A percentile compares a stretch with the other conserved stretches of the same genome.
These are phyloP conservation scores for Barnettozyma sucrosica DNA, from an alignment of 805 yeast genomes.

Conservation along the genomic window DNA sequence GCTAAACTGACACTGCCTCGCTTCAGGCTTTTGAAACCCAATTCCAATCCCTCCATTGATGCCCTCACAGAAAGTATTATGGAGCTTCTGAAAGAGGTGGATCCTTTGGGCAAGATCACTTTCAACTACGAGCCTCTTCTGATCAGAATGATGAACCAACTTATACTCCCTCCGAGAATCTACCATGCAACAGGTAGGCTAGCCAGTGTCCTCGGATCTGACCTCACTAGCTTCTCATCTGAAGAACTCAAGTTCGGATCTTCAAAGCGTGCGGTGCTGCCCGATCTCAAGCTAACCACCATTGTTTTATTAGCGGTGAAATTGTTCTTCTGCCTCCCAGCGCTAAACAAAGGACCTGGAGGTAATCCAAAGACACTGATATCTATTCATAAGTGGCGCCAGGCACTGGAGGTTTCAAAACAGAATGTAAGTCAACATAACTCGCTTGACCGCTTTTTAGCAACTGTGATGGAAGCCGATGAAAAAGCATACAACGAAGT, in stretches of 20 bases:
- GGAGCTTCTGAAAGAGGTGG: not conserved
- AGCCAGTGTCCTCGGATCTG: slow-evolving; percentile 19
- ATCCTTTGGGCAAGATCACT: not conserved
- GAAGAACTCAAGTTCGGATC: not conserved
- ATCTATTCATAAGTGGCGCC: slow-evolving; percentile 17
- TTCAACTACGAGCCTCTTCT: slow-evolving; percentile 35
- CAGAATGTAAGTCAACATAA: slow-evolving; percentile 5
- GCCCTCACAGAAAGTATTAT: slow-evolving; percentile 1
- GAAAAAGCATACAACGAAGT: slow-evolving; percentile 31
- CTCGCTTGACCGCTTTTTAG: slow-evolving; percentile 10
- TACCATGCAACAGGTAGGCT: slow-evolving; percentile 31
- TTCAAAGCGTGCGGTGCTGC: slow-evolving; percentile 31
- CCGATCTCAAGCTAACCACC: slow-evolving; percentile 19
- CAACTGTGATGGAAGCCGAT: slow-evolving; percentile 13
- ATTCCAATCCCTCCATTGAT: slow-evolving; percentile 12
- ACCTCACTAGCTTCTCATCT: not conserved
- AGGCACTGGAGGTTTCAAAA: slow-evolving; percentile 18
- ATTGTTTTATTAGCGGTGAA: slow-evolving; percentile 16
- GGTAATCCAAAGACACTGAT: not conserved
- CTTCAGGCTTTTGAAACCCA: slow-evolving; percentile 29
- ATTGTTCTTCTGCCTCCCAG: slow-evolving; percentile 19
- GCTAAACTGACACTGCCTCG: slow-evolving; percentile 39
- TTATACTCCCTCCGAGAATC: slow-evolving; percentile 46
- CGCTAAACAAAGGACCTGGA: slow-evolving; percentile 1
- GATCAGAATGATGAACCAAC: slow-evolving; percentile 35